Percentiles rank a stretch among this genome's conserved stretches.
Evolutionary conservation across 1,284 basidiomycete species (phyloP).

Genomic region (Marasmius oreades): DNA sequence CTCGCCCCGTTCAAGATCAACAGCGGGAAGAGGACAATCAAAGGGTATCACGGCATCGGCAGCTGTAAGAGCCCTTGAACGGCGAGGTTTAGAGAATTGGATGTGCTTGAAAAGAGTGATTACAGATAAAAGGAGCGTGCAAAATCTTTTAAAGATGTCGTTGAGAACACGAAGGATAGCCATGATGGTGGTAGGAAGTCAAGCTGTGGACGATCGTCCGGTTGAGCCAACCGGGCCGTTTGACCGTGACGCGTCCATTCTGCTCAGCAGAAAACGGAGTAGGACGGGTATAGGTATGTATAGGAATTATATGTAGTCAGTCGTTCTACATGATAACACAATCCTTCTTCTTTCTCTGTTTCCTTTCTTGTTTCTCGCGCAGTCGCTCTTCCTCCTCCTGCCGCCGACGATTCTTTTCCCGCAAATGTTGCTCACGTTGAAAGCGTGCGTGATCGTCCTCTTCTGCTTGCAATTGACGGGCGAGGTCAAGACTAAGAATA

Average conservation of each 20-base stretch:
- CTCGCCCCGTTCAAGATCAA: slow-evolving; percentile 1
- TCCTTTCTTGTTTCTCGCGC: slow-evolving; percentile 35
- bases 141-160: background rate
- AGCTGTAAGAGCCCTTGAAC: background rate
- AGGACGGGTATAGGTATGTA: background rate
- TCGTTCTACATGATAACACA: slow-evolving; percentile 62
- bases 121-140: slow-evolving; percentile 1
- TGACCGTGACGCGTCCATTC: background rate
- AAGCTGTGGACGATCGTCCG: background rate
- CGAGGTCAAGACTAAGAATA: slow-evolving; percentile 51
- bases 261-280: background rate
- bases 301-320: background rate
- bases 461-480: slow-evolving; percentile 68
- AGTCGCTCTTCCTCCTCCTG: slow-evolving; percentile 22
- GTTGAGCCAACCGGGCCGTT: background rate
- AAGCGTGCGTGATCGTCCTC: slow-evolving; percentile 56
- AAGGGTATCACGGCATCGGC: background rate
- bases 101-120: background rate
- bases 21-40: background rate
- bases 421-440: slow-evolving; percentile 33
- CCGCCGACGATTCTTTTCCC: slow-evolving; percentile 32
- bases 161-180: background rate
- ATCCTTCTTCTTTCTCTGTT: slow-evolving; percentile 45
- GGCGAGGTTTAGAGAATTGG: background rate
- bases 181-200: background rate